A percentile compares a stretch with the other conserved stretches of the same genome.
Conservation (phyloP, 1,139 yeast species). For the Sugiyamaella japonica region DNA sequence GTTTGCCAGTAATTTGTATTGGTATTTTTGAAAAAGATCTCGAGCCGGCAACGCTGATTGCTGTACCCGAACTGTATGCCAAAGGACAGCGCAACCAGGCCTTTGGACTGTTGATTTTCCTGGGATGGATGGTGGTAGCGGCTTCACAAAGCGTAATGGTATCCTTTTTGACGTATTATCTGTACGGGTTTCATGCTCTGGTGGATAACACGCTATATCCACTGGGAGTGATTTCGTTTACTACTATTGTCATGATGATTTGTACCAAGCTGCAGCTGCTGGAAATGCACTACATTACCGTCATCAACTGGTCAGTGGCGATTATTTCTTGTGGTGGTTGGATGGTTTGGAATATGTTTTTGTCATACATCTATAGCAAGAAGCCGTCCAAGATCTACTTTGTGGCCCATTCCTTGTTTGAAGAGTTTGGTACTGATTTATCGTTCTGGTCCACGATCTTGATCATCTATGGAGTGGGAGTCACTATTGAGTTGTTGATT, state of each 20-base stretch:
- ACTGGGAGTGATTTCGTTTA: constrained; percentile 71
- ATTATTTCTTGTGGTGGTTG: constrained; percentile 83
- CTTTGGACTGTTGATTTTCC: constrained; percentile 67
- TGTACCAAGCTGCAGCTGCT: constrained; percentile 76
- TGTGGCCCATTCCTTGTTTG: constrained; percentile 65
- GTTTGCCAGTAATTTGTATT: constrained; percentile 83
- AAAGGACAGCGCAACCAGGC: constrained; percentile 75
- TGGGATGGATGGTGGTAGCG: constrained; percentile 79
- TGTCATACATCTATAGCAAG: constrained; percentile 65
- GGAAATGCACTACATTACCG: constrained; percentile 80
- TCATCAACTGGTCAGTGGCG: constrained; percentile 69
- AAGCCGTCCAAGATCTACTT: constrained; percentile 65
- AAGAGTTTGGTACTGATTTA: constrained; percentile 72
- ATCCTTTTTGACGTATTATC: constrained; percentile 62
- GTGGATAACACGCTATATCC: constrained; percentile 79
- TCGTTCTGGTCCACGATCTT: constrained; percentile 85
- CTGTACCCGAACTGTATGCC: constrained; percentile 86
- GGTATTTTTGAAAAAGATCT: constrained; percentile 97
- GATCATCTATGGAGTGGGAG: constrained; percentile 52
- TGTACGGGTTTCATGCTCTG: constrained; percentile 66
- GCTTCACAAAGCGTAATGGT: constrained; percentile 70
- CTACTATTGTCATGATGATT: constrained; percentile 69
- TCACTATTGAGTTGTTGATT: constrained; percentile 63
- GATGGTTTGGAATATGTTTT: constrained; percentile 77
- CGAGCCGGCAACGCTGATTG: constrained; percentile 80